A percentile compares a stretch with the other conserved stretches of the same genome.
Evolutionary conservation across 2,329 filamentous ascomycete genomes (phyloP).

Genomic region (Teratosphaeria viscida): DNA sequence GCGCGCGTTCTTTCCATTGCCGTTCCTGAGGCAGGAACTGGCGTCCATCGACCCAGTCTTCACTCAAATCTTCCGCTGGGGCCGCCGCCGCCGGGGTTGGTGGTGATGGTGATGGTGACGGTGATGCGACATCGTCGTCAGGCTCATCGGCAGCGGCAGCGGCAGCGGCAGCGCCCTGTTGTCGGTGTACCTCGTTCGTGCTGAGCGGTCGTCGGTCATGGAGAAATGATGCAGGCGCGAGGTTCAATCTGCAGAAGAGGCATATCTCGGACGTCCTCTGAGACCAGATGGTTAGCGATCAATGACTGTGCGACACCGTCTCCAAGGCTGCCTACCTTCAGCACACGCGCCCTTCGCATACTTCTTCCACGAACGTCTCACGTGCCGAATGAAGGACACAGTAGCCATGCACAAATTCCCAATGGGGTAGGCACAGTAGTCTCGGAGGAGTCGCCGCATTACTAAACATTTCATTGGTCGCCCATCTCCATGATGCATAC

Average conservation of each 20-base stretch:
- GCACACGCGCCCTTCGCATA: conserved; percentile 20
- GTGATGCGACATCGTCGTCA: neutral
- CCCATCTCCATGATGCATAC: neutral
- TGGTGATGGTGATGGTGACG: neutral
- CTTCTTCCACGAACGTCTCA: neutral
- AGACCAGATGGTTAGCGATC: neutral
- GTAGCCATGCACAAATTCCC: neutral
- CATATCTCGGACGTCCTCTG: conserved; percentile 17
- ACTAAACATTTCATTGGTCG: neutral
- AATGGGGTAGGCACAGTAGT: neutral
- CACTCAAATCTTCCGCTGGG: neutral
- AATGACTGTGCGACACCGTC: neutral
- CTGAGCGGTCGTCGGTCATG: neutral
- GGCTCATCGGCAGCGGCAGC: neutral
- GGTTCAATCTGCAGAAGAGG: conserved; percentile 17
- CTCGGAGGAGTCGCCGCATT: neutral
- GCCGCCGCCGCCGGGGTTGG: no score
- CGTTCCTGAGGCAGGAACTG: neutral
- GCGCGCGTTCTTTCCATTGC: neutral
- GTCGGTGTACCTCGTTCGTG: neutral
- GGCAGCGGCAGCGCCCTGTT: neutral
- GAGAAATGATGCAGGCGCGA: neutral
- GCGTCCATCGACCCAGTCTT: neutral
- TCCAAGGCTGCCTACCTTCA: conserved; percentile 13
- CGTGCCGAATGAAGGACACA: neutral